Evolutionary conservation across 1,139 yeast genomes (phyloP), one percentile per base, ranked within the genome.

Genomic region (Lodderomyces margitis): DNA sequence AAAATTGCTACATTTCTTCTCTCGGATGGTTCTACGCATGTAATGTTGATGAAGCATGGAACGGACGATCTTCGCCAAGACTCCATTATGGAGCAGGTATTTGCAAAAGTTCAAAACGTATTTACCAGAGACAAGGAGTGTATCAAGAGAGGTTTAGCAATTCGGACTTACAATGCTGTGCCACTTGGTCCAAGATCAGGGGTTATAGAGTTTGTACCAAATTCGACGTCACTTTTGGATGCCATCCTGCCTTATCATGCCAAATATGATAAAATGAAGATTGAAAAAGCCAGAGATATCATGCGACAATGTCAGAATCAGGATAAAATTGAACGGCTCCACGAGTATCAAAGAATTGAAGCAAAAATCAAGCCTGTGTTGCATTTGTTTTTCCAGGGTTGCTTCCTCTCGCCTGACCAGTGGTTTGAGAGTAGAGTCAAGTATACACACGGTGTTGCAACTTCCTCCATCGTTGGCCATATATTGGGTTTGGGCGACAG

Each of bases 81-180:
- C 62, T 87, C 95, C 0, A 87, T 92, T 46, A 94, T 94, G 98
- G 95, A 91, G 58, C 98, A 92, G 57, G 98, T 92, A 1, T 94
- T 94, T 60, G 84, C 75, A 21, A 87, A 89, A 57, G 96, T 89
- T 15, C 88, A 91, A 55, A 64, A 69, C n/a, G 75, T 91, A 34
- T 74, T 92, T 46, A 60, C 54, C 12, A 69, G 68, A 27, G 81
- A 86, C 54, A 70, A 74, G 39, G 78, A 76, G 34, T 74, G 95
- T 0, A 59, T 81, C 27, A 72, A 65, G 38, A 61, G 92, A 14
- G 63, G 71, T 1, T 64, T 92, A 41, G 68, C 75, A 5, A 78
- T 92, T 2, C 64, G 96, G 39, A 91, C 98, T 0, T 94, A 94
- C 60, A 85, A 83, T 48, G 97, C 92, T 1, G 78, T 91, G 9